Evolutionary conservation across 2,329 filamentous ascomycete genomes (phyloP).

Genomic region (Didymella pinodella): DNA sequence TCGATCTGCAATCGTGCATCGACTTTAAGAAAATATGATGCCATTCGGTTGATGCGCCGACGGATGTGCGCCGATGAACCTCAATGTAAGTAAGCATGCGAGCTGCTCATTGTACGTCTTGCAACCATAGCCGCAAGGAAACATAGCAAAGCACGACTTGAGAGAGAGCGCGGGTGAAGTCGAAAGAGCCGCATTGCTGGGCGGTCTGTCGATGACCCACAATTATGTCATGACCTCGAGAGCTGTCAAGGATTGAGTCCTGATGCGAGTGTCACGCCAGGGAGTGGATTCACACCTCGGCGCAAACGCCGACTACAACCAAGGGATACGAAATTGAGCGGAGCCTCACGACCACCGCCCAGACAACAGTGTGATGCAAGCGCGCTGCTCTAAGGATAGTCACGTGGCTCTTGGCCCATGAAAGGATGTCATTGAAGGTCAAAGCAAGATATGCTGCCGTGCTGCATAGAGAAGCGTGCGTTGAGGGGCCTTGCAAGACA

Average conservation of each 20-base stretch:
- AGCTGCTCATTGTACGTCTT: not conserved
- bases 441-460: not conserved
- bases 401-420: not conserved
- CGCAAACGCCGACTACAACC: conserved; percentile 7
- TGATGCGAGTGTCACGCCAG: not conserved
- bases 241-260: conserved; percentile 2
- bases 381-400: not conserved
- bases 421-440: not conserved
- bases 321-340: not conserved
- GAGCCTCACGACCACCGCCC: not conserved
- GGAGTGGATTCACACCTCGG: not conserved
- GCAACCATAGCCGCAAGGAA: not conserved
- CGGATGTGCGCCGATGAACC: not conserved
- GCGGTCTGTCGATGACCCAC: conserved; percentile 1
- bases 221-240: conserved; percentile 10
- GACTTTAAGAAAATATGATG: not conserved
- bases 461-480: not conserved
- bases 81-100: too few relatives aligned
- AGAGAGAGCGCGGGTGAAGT: not conserved
- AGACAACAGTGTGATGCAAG: not conserved
- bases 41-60: conserved; percentile 3
- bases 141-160: not conserved
- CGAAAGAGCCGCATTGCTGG: conserved; percentile 12
- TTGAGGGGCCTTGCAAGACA: not conserved
- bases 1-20: conserved; percentile 1